phyloP scores from a whole-genome alignment of 2,329 filamentous ascomycete genomes.

The Aspergillus ochraceoroseus region DNA sequence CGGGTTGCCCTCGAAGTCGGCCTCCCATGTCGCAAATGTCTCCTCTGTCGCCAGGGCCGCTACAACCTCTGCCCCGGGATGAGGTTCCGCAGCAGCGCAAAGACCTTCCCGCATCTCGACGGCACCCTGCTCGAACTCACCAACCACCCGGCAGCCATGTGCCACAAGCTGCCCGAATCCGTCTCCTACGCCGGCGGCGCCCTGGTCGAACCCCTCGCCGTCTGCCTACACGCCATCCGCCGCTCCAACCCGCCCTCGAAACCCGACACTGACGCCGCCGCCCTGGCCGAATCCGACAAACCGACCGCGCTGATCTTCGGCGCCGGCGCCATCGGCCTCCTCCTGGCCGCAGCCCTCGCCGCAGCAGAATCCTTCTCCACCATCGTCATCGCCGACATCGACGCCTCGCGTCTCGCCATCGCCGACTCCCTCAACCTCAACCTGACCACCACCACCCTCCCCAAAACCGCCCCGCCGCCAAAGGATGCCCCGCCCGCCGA shows the following conservation, averaged over 20 bases:
- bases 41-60: conserved; percentile 51
- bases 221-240: conserved; percentile 56
- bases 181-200: conserved; percentile 55
- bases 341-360: conserved; percentile 55
- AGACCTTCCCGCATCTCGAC: conserved; percentile 57
- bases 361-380: conserved; percentile 51
- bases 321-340: conserved; percentile 57
- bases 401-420: conserved; percentile 53
- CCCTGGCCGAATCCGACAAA: no score
- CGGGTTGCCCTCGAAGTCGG: conserved; percentile 91
- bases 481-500: conserved; percentile 32
- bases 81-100: conserved; percentile 56
- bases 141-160: conserved; percentile 58
- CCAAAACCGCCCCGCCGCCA: conserved; percentile 30
- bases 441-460: conserved; percentile 38
- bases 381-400: conserved; percentile 59
- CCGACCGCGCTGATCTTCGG: conserved; percentile 61
- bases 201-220: conserved; percentile 56
- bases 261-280: conserved; percentile 42
- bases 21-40: conserved; percentile 66
- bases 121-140: conserved; percentile 60
- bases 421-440: conserved; percentile 40
- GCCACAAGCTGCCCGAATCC: conserved; percentile 52
- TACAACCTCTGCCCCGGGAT: conserved; percentile 60
- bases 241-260: conserved; percentile 48